A percentile compares a stretch with the other conserved stretches of the same genome.
Conservation (phyloP, 73 alveolate species). For the Breviolum minutum region DNA sequence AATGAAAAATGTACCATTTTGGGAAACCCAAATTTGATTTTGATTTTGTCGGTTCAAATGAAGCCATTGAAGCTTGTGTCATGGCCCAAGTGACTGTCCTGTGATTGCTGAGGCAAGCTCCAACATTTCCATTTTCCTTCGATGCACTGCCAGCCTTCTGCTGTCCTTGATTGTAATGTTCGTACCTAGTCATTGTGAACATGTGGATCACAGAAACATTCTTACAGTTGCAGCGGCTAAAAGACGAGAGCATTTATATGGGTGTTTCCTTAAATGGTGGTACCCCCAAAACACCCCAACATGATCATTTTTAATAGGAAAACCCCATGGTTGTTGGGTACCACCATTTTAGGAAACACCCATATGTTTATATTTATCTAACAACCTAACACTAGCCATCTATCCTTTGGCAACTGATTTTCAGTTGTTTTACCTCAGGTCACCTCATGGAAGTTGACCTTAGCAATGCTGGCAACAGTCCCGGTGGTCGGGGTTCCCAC, state of each 20-base stretch:
- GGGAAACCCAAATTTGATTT: neutral
- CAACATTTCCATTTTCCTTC: conserved; percentile 91
- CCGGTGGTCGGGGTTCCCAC: neutral
- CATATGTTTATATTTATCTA: neutral
- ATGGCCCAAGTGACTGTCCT: neutral
- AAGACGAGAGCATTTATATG: neutral
- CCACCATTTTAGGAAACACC: too few species aligned
- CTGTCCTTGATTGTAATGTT: conserved; percentile 87
- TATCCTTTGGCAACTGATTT: neutral
- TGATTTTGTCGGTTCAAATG: neutral
- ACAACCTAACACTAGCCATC: too few species aligned
- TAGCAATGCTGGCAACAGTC: conserved; percentile 81
- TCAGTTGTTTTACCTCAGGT: conserved; percentile 12
- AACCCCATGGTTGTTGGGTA: too few species aligned
- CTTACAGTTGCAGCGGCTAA: too few species aligned
- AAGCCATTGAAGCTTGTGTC: neutral
- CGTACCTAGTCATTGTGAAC: neutral
- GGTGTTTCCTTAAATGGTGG: too few species aligned
- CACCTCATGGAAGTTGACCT: conserved; percentile 84
- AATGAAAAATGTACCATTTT: neutral
- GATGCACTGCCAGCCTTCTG: conserved; percentile 72
- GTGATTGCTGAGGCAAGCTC: conserved; percentile 60
- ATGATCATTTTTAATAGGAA: too few species aligned
- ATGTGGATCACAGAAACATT: too few species aligned
- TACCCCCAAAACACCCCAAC: too few species aligned